Percentiles rank a stretch among this genome's conserved stretches.
phyloP scores from a whole-genome alignment of 345 rosid species.

The Rhodamnia argentea region DNA sequence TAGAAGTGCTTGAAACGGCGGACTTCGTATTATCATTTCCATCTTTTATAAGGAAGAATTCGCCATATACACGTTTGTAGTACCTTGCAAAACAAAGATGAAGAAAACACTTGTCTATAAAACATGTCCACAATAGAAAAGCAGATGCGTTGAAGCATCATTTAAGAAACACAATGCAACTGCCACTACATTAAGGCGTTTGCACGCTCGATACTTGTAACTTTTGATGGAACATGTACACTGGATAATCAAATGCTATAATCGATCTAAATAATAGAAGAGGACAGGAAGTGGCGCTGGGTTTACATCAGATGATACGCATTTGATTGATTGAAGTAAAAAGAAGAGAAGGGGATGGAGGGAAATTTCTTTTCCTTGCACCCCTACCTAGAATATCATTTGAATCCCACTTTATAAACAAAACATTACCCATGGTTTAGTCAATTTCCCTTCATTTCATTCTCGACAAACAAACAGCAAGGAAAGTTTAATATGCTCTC shows the following conservation, averaged over 20 bases:
- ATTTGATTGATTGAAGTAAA: not conserved
- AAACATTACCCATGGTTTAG: not conserved
- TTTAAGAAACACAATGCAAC: not conserved
- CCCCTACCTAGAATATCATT: not conserved
- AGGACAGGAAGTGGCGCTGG: not conserved
- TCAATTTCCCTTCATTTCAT: not conserved
- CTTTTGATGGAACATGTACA: not conserved
- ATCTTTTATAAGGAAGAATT: slow-evolving; percentile 53
- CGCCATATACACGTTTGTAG: slow-evolving; percentile 67
- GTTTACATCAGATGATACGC: not conserved
- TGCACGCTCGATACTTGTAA: not conserved
- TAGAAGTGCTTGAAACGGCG: slow-evolving; percentile 20
- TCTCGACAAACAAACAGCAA: not conserved
- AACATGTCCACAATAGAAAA: not conserved
- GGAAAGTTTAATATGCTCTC: not conserved
- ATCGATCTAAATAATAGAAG: not conserved
- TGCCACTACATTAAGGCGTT: not conserved
- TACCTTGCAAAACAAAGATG: slow-evolving; percentile 22
- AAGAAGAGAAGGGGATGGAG: not conserved
- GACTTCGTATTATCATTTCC: slow-evolving; percentile 36
- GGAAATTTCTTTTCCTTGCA: not conserved
- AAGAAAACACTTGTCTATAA: not conserved
- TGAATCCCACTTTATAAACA: not conserved
- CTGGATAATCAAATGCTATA: not conserved
- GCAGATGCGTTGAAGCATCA: not conserved